Evolutionary conservation across 208 protist genomes (phyloP).

Genomic region (Trypanosoma congolense): DNA sequence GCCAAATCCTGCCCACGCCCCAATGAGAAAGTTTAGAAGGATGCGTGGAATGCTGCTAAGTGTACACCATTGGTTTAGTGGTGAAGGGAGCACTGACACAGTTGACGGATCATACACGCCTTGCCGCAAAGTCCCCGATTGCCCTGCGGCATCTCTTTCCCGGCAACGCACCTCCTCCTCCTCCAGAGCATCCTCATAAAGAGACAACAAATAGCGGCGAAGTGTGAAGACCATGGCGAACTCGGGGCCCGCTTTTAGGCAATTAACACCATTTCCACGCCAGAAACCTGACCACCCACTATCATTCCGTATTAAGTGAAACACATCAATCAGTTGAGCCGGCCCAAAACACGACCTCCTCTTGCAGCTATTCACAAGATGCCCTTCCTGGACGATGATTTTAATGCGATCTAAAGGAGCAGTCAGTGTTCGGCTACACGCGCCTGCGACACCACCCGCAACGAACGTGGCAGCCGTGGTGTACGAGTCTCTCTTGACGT

Average conservation of each 20-base stretch:
- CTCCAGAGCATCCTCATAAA: conserved; percentile 78
- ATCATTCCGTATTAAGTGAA: conserved; percentile 69
- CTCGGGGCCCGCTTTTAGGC: conserved; percentile 87
- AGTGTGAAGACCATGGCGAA: conserved; percentile 89
- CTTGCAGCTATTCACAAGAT: conserved; percentile 34
- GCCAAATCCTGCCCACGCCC: conserved; percentile 75
- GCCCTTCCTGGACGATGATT: conserved; percentile 89
- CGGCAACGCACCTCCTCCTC: conserved; percentile 31
- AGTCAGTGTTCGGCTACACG: conserved; percentile 78
- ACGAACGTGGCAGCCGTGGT: conserved; percentile 75
- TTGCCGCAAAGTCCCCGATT: not conserved
- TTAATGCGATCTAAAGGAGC: conserved; percentile 91
- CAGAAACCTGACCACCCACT: conserved; percentile 79
- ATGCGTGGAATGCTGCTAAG: conserved; percentile 55
- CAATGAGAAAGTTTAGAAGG: conserved; percentile 79
- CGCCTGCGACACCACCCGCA: conserved; percentile 78
- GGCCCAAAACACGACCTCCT: conserved; percentile 29
- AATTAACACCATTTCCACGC: conserved; percentile 88
- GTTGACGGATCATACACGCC: not conserved
- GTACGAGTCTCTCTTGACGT: conserved; percentile 69
- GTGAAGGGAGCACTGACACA: conserved; percentile 50
- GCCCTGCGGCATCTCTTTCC: not conserved
- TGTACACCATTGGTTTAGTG: conserved; percentile 44
- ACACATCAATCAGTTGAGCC: conserved; percentile 58
- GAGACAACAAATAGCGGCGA: conserved; percentile 64